Base-by-base conservation (phyloP, 345 rosid genomes). In the Rhizophora apiculata region DNA sequence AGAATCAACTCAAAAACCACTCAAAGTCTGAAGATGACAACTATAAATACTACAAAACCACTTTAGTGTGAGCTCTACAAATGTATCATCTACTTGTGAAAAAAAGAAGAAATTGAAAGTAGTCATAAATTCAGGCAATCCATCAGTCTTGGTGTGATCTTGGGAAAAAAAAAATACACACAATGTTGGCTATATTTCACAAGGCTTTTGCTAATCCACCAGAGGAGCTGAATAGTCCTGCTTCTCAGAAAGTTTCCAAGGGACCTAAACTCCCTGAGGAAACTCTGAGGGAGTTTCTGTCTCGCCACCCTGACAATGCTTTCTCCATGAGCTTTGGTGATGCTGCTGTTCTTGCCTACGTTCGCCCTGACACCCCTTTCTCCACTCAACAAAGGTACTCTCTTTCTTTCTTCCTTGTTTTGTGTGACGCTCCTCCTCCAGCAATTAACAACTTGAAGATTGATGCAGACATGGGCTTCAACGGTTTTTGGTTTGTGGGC, bases 171-270 rank as follows among this genome's bases (percentile, higher is more conserved):
- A 36, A 10, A 5, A 5, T 19, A 53, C 6, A n/a, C 49, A 55
- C 10, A 31, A 77, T 77, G 80, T 68, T 77, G 66, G 80, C 69
- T 1, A 77, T 77, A 58, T 77, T 77, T 60, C 76, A 77, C 63
- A 51, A 77, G 39, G 62, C 76, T 26, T 77, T 26, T 64, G 80
- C 76, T 55, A 16, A 77, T 21, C 80, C 80, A 31, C 80, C 80
- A 3, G 80, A 77, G 65, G 76, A 77, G 58, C 73, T 77, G 0
- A 72, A 68, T 0, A 72, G 76, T 46, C 80, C 80, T 22, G 72
- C 73, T 3, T 63, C 76, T 31, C 36, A 56, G 7, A 63, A 68
- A 4, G 36, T 39, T n/a, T 10, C 60, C 8, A 71, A 32, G 49
- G 63, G 63, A 66, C 69, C 80, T 16, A 77, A 68, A 21, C 80